Conservation (phyloP, 2,329 filamentous ascomycete species). For the Corinectria fuckeliana region DNA sequence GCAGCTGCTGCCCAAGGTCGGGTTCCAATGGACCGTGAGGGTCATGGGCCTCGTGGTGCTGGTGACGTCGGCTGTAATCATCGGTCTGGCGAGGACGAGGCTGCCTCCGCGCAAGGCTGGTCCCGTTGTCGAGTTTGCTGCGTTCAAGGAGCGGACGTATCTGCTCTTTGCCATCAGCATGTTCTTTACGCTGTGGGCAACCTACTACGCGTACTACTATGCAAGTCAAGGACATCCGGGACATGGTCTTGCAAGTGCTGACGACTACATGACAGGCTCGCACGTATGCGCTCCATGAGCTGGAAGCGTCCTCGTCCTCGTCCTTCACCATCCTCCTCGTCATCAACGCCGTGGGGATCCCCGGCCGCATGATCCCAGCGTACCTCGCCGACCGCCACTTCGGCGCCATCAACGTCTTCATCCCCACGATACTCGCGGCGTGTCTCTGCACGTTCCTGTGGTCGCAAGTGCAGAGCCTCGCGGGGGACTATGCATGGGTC, state of each 20-base stretch:
- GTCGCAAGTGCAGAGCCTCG: constrained; percentile 53
- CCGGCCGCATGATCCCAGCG: constrained; percentile 61
- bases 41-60: constrained; percentile 66
- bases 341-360: constrained; percentile 63
- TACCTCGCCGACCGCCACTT: constrained; percentile 60
- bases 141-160: constrained; percentile 58
- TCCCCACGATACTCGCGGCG: constrained; percentile 55
- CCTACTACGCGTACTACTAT: constrained; percentile 59
- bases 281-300: constrained; percentile 47
- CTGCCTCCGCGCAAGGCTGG: constrained; percentile 57
- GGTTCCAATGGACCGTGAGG: constrained; percentile 70
- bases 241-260: background rate
- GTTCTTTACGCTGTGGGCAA: constrained; percentile 54
- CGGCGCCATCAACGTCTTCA: constrained; percentile 62
- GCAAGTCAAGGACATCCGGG: constrained; percentile 35
- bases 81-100: constrained; percentile 54
- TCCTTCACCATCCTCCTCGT: constrained; percentile 66
- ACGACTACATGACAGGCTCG: constrained; percentile 46
- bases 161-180: constrained; percentile 42
- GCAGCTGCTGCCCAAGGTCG: constrained; percentile 63
- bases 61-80: constrained; percentile 47
- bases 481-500: constrained; percentile 61
- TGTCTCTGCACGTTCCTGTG: constrained; percentile 58
- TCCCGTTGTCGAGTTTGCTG: constrained; percentile 56
- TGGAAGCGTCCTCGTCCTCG: constrained; percentile 54